Base-by-base conservation (phyloP, 176 grass and related monocot species). In the Oryza meyeriana region DNA sequence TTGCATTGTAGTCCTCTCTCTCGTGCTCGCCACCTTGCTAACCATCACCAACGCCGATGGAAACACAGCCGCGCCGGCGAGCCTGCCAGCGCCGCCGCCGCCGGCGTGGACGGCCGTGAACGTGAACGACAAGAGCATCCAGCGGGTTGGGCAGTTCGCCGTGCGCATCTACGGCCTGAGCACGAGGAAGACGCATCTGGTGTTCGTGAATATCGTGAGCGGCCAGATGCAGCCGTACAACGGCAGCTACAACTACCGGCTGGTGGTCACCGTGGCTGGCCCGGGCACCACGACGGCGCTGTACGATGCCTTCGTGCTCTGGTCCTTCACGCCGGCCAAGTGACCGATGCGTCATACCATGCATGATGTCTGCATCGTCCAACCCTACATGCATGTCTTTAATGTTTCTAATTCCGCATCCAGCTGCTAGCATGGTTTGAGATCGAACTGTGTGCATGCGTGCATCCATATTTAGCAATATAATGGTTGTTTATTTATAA, bases 71-170 rank as follows among this genome's bases (percentile, higher is more conserved):
- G 20, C 50, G 10, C 0, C 69, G 5, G 2, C 34, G 1, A 5
- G 22, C 20, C 36, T 38, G 25, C 33, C 67, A 0, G n/a, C n/a
- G n/a, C 40, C 68, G 12, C 41, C 13, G 26, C 4, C 70, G 26
- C 0, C 40, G 77, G 41, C 29, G 29, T 88, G 81, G 87, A 61
- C 75, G 47, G 33, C 86, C 10, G 87, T 84, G n/a, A 1, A 88
- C 48, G 75, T 79, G 76, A 88, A 84, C 2, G 69, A 38, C 38
- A 38, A 1, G n/a, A 24, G 6, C 22, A 61, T 74, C 69, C 36
- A 26, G 61, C 61, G 84, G 61, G 81, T 88, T 14, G 87, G 68
- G 27, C 69, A 29, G 47, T 88, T 79, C 70, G 81, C 87, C 1
- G 87, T 88, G 69, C 35, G n/a, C 44, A 36, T 45, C 34, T 36